These are phyloP conservation scores for Penicillium sp. DNA, from an alignment of 2,329 filamentous ascomycete genomes.

Conservation along the genomic window DNA sequence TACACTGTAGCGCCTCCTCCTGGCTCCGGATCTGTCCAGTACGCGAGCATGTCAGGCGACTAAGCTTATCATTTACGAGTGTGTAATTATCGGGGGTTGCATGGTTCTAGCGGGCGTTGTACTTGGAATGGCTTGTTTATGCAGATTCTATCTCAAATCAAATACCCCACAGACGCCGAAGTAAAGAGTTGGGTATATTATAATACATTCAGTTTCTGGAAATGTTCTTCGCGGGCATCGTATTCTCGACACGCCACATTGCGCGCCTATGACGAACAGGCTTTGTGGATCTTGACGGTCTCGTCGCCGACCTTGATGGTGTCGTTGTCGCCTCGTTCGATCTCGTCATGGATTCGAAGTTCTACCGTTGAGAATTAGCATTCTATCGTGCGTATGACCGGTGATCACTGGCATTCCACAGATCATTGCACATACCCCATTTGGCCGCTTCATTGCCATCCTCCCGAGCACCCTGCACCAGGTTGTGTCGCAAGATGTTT, in stretches of 20 bases:
- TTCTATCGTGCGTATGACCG: no score
- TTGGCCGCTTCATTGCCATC: slow-evolving; percentile 29
- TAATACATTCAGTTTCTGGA: slow-evolving; percentile 23
- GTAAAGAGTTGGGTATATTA: slow-evolving; percentile 36
- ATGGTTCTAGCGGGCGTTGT: slow-evolving; percentile 31
- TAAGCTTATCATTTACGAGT: slow-evolving; percentile 39
- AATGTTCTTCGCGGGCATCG: neutral
- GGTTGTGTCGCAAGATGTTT: slow-evolving; percentile 69
- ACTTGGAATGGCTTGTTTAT: slow-evolving; percentile 21
- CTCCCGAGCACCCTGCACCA: slow-evolving; percentile 69
- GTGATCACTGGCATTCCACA: no score
- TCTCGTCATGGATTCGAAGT: slow-evolving; percentile 82
- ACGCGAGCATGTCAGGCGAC: slow-evolving; percentile 79
- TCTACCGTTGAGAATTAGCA: slow-evolving; percentile 50
- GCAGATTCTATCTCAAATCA: slow-evolving; percentile 25
- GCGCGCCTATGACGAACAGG: slow-evolving; percentile 36
- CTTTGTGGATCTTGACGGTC: slow-evolving; percentile 39
- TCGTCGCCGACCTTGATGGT: slow-evolving; percentile 61
- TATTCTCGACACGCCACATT: no score
- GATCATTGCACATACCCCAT: slow-evolving; percentile 29
- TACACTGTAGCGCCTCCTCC: slow-evolving; percentile 67
- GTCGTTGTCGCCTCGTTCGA: slow-evolving; percentile 88
- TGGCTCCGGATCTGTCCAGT: slow-evolving; percentile 69
- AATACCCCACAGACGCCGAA: slow-evolving; percentile 30
- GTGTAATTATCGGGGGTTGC: slow-evolving; percentile 27